Conservation (phyloP, 352 stramenopile genomes). For the Heterotrichella gracilis region DNA sequence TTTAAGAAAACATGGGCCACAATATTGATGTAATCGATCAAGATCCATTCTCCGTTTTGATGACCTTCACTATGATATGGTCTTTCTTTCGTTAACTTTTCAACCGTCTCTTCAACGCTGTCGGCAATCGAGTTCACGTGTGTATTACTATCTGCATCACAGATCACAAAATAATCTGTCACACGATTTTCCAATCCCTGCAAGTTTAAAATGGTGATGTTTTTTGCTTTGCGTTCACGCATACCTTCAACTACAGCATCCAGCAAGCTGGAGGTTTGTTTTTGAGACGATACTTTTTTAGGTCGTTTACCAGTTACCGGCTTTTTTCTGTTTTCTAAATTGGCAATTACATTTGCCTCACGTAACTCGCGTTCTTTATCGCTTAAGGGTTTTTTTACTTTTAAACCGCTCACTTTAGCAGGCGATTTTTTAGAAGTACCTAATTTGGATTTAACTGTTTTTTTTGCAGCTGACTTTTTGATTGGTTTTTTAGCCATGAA, state of each 20-base stretch:
- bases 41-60: slow-evolving; percentile 2
- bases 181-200: neutral
- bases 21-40: slow-evolving; percentile 10
- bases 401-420: neutral
- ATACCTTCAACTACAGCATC: neutral
- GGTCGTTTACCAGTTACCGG: neutral
- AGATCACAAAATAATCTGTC: neutral
- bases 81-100: neutral
- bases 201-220: neutral
- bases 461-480: slow-evolving; percentile 4
- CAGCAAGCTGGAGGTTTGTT: neutral
- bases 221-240: neutral
- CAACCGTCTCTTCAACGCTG: neutral
- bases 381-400: neutral
- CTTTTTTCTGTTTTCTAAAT: slow-evolving; percentile 10
- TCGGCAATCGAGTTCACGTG: neutral
- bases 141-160: neutral
- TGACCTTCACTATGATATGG: neutral
- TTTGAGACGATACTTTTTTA: neutral
- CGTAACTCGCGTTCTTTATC: neutral
- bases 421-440: neutral
- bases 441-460: slow-evolving; percentile 7
- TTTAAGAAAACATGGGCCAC: neutral
- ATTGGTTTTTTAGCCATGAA: neutral
- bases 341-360: neutral